phyloP scores from a whole-genome alignment of 1,284 basidiomycete genomes.

The Phylloporus sp. region DNA sequence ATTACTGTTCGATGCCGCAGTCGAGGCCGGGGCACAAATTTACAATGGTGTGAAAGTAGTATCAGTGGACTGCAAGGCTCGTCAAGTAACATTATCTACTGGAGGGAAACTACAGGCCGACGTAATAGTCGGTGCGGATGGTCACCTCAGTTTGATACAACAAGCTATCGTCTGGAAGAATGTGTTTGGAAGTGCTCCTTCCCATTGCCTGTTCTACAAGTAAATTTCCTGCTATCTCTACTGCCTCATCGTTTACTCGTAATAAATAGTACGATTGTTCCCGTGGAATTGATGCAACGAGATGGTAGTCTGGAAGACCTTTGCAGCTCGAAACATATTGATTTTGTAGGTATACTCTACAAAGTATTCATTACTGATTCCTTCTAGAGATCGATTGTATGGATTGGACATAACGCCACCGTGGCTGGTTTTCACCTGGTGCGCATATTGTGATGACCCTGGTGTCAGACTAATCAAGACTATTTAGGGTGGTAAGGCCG shows the following conservation, averaged over 20 bases:
- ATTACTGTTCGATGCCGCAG: conserved; percentile 50
- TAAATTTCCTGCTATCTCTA: conserved; percentile 30
- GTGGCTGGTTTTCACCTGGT: conserved; percentile 47
- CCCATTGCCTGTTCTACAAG: conserved; percentile 48
- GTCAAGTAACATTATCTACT: conserved; percentile 44
- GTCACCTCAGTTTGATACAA: conserved; percentile 36
- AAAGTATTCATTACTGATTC: not conserved
- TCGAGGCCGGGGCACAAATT: conserved; percentile 47
- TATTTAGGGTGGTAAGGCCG: conserved; percentile 28
- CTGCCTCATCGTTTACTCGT: not conserved
- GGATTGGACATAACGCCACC: conserved; percentile 45
- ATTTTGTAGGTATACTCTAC: conserved; percentile 26
- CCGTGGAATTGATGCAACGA: conserved; percentile 42
- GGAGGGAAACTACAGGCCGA: conserved; percentile 55
- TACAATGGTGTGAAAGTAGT: conserved; percentile 46
- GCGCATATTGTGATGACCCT: not conserved
- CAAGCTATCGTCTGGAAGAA: conserved; percentile 23
- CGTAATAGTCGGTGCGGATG: conserved; percentile 71
- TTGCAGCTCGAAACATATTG: conserved; percentile 31
- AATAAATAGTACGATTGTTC: conserved; percentile 46
- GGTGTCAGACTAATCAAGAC: conserved; percentile 2
- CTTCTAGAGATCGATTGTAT: conserved; percentile 42
- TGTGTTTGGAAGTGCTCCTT: conserved; percentile 19
- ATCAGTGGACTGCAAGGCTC: conserved; percentile 36
- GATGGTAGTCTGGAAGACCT: conserved; percentile 42